phyloP scores from a whole-genome alignment of 192 early-diverging fungal genomes.

The Gonapodya prolifera region DNA sequence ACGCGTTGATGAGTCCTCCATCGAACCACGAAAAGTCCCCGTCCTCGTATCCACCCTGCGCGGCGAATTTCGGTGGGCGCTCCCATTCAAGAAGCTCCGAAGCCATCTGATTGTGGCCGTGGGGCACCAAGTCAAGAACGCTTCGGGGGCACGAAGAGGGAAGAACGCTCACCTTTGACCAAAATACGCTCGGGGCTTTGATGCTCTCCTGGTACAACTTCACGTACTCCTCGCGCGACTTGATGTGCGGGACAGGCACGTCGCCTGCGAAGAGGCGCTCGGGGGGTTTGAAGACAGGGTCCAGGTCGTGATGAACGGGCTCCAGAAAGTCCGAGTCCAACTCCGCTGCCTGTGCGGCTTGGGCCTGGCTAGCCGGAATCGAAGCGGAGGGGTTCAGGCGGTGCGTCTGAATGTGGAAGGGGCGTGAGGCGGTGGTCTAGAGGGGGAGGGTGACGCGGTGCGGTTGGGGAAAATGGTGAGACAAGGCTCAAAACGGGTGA shows the following conservation, averaged over 20 bases:
- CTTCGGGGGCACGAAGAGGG: background rate
- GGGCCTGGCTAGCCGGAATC: background rate
- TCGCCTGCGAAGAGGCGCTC: background rate
- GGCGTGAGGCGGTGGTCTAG: background rate
- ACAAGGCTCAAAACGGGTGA: no score
- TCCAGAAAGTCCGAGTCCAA: background rate
- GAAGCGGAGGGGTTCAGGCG: no score
- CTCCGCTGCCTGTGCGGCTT: background rate
- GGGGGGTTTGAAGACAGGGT: slow-evolving; percentile 1
- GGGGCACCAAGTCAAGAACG: background rate
- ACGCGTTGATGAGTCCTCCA: slow-evolving; percentile 81
- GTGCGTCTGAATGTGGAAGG: background rate
- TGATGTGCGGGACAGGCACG: background rate
- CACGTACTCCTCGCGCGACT: slow-evolving; percentile 54
- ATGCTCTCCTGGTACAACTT: slow-evolving; percentile 69
- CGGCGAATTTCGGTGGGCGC: slow-evolving; percentile 60
- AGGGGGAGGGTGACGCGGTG: no score
- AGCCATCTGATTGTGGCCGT: slow-evolving; percentile 39
- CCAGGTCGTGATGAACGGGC: background rate
- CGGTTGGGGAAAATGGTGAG: no score
- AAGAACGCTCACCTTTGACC: slow-evolving; percentile 45
- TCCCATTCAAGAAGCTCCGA: slow-evolving; percentile 69
- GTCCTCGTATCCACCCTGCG: slow-evolving; percentile 55
- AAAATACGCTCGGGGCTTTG: slow-evolving; percentile 67
- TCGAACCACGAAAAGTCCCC: slow-evolving; percentile 92